phyloP scores from a whole-genome alignment of 768 basidiomycete genomes.

The Podaxis sp. region DNA sequence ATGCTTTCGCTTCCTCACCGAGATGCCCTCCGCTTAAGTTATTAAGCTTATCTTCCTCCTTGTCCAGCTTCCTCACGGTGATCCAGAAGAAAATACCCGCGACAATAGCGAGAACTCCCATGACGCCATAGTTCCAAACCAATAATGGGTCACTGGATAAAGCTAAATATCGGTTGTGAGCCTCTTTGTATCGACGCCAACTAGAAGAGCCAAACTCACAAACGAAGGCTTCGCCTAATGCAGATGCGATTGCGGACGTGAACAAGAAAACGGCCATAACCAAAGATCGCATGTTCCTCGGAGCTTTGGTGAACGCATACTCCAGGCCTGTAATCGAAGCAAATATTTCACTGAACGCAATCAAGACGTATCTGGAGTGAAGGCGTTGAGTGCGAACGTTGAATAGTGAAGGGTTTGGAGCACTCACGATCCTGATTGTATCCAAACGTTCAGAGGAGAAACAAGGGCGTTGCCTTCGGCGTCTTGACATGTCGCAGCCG shows the following conservation, averaged over 20 bases:
- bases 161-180: constrained; percentile 29
- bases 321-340: constrained; percentile 82
- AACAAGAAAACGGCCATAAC: constrained; percentile 73
- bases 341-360: constrained; percentile 74
- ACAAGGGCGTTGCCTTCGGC: constrained; percentile 23
- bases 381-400: background rate
- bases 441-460: constrained; percentile 73
- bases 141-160: constrained; percentile 70
- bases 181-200: background rate
- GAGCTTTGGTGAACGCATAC: constrained; percentile 87
- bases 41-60: constrained; percentile 53
- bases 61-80: constrained; percentile 53
- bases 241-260: constrained; percentile 51
- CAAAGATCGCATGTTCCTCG: constrained; percentile 82
- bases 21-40: constrained; percentile 35
- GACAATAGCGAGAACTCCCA: constrained; percentile 52
- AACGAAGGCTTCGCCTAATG: constrained; percentile 67
- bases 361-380: constrained; percentile 52
- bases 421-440: constrained; percentile 60
- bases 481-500: constrained; percentile 7
- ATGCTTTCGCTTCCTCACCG: background rate
- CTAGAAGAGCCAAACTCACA: constrained; percentile 35
- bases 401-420: background rate
- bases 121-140: constrained; percentile 70
- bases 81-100: constrained; percentile 57